A percentile compares a stretch with the other conserved stretches of the same genome.
phyloP scores from a whole-genome alignment of 2,329 filamentous ascomycete species.

The Thelonectria blattea region DNA sequence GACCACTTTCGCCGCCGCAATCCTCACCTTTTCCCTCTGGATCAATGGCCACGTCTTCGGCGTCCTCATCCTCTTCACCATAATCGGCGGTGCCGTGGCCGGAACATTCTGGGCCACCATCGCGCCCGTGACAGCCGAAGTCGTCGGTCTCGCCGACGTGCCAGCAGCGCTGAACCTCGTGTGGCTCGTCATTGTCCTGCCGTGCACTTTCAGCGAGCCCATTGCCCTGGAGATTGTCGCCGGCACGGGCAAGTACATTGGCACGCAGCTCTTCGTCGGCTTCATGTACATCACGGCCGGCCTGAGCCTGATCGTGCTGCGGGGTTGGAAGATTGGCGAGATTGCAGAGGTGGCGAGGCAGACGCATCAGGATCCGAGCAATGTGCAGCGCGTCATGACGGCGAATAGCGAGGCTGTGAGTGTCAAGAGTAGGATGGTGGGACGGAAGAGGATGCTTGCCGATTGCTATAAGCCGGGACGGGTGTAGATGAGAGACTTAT shows the following conservation, averaged over 20 bases:
- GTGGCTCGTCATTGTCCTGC: constrained; percentile 74
- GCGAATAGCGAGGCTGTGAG: constrained; percentile 41
- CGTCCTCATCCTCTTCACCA: constrained; percentile 72
- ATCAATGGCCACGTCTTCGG: constrained; percentile 68
- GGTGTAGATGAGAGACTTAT: constrained; percentile 30
- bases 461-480: constrained; percentile 40
- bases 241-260: constrained; percentile 54
- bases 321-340: constrained; percentile 49
- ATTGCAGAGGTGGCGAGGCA: constrained; percentile 41
- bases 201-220: constrained; percentile 71
- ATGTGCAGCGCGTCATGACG: constrained; percentile 40
- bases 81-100: constrained; percentile 73
- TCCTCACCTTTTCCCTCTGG: constrained; percentile 76
- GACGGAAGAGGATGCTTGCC: constrained; percentile 41
- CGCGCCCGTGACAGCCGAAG: constrained; percentile 73
- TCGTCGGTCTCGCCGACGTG: constrained; percentile 72
- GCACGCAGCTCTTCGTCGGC: constrained; percentile 64
- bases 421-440: constrained; percentile 38
- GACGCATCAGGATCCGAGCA: constrained; percentile 38
- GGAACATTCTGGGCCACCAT: constrained; percentile 76
- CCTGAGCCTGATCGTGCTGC: constrained; percentile 40
- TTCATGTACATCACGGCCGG: constrained; percentile 63
- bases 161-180: constrained; percentile 72
- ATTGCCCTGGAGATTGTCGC: constrained; percentile 63
- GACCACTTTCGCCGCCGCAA: constrained; percentile 67